Percentiles rank a stretch among this genome's conserved stretches.
phyloP scores from a whole-genome alignment of 148 eudicot genomes.

The Cornus suecica region DNA sequence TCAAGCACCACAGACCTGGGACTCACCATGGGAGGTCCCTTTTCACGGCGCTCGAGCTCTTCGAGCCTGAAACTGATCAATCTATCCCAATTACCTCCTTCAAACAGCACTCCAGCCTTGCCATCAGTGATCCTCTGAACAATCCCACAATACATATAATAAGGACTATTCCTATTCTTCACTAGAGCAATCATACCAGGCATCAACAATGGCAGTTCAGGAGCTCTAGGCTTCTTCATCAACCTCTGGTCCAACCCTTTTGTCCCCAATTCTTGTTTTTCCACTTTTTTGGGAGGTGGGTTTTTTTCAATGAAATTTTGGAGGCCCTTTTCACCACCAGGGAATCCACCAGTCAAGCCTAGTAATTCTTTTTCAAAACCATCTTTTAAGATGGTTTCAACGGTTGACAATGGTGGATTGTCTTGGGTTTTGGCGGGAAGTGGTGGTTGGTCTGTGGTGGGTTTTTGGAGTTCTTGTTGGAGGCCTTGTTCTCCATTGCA shows the following conservation, averaged over 20 bases:
- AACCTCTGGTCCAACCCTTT: conserved; percentile 28
- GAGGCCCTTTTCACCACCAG: conserved; percentile 90
- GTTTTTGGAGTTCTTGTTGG: conserved; percentile 53
- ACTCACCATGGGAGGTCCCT: conserved; percentile 79
- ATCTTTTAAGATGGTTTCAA: conserved; percentile 29
- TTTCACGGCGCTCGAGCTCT: conserved; percentile 75
- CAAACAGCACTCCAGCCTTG: conserved; percentile 82
- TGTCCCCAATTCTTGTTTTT: conserved; percentile 2
- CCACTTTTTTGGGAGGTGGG: conserved; percentile 53
- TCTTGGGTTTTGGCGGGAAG: conserved; percentile 14
- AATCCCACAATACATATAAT: conserved; percentile 73
- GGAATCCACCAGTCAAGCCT: conserved; percentile 86
- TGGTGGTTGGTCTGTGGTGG: conserved; percentile 19
- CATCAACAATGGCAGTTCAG: conserved; percentile 67
- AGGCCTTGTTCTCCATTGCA: conserved; percentile 84
- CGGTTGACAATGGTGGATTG: conserved; percentile 17
- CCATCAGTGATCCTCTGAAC: conserved; percentile 93
- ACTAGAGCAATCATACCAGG: conserved; percentile 91
- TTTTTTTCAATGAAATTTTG: conserved; percentile 62
- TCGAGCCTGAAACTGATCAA: conserved; percentile 77
- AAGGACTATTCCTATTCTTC: conserved; percentile 69
- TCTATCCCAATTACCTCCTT: conserved; percentile 91
- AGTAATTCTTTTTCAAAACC: conserved; percentile 74
- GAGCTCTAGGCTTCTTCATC: conserved; percentile 53
- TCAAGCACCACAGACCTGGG: conserved; percentile 60